phyloP scores from a whole-genome alignment of 176 grass and related monocot genomes.

The Aegilops sharonensis region DNA sequence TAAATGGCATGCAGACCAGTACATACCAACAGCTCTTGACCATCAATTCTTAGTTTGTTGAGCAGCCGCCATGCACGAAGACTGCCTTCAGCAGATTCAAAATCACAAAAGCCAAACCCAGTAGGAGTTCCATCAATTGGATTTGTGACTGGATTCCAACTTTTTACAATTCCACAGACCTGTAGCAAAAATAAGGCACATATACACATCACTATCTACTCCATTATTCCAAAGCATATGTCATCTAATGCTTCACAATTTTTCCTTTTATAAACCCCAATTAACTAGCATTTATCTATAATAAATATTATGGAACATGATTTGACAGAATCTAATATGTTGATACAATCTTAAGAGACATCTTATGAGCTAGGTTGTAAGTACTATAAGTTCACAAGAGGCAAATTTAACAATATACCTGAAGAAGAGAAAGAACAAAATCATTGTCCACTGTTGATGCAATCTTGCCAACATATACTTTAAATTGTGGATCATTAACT shows the following conservation, averaged over 20 bases:
- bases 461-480: constrained; percentile 67
- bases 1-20: not conserved
- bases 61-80: constrained; percentile 70
- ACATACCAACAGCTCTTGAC: constrained; percentile 79
- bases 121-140: constrained; percentile 59
- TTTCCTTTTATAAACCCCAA: not conserved
- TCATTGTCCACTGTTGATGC: constrained; percentile 53
- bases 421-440: constrained; percentile 70
- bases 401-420: constrained; percentile 30
- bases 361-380: not conserved
- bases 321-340: not conserved
- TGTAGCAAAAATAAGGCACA: constrained; percentile 22
- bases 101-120: constrained; percentile 93
- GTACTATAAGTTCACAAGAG: not conserved
- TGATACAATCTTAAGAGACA: not conserved
- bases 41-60: constrained; percentile 76
- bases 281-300: not conserved
- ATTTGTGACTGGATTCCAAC: constrained; percentile 78
- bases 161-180: constrained; percentile 79
- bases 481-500: constrained; percentile 55
- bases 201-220: constrained; percentile 1
- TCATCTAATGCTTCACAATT: not conserved
- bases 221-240: not conserved
- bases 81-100: constrained; percentile 82
- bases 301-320: not conserved